Base-by-base conservation (phyloP, 2,329 filamentous ascomycete genomes). In the Podosphaera leucotricha region DNA sequence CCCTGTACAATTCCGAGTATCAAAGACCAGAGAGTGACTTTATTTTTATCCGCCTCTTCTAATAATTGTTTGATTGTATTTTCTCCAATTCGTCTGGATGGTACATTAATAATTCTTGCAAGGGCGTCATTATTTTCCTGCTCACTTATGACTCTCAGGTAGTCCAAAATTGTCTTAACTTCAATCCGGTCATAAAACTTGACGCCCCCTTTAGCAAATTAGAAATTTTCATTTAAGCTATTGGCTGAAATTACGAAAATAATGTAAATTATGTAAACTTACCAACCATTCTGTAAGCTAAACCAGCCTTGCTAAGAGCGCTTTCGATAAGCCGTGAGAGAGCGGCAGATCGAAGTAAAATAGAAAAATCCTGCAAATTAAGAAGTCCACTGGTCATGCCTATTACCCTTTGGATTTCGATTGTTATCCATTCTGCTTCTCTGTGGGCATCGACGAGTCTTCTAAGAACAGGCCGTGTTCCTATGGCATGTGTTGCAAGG, bases 111-210 rank as follows among this genome's bases (percentile, higher is more conserved):
- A 46, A 94, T 75, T 26, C 84, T 72, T 3, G 78, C 71, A 0
- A 95, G 62, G 0, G 84, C 83, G 56, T 94, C 86, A 52, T 86
- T 92, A 57, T 92, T 86, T 39, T 81, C 71, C 1, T 85, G 82
- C 49, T 92, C 80, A 54, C 82, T 74, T 26, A 94, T 75, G 2
- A 92, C 78, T 26, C 85, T 73, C 13, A 95, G 66, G 57, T 98
- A 95, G 57, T 94, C 85, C 3, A 95, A 62, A 0, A 95, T 59
- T 6, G 84, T 68, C 59, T 90, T 92, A 56, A 95, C 79, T 58
- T 98, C 87, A 2, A 75, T 71, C 43, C 90, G 75, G 52, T 98
- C 90, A 55, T 92, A 95, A 58, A 98, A 98, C 46, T 82, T 80
- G 49, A 75, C 73, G 1, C 90, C 87, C 33, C 73, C 62, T 64